A percentile compares a stretch with the other conserved stretches of the same genome.
These are phyloP conservation scores for Trypanosoma rangeli DNA, from an alignment of 208 protist genomes.

Conservation along the genomic window DNA sequence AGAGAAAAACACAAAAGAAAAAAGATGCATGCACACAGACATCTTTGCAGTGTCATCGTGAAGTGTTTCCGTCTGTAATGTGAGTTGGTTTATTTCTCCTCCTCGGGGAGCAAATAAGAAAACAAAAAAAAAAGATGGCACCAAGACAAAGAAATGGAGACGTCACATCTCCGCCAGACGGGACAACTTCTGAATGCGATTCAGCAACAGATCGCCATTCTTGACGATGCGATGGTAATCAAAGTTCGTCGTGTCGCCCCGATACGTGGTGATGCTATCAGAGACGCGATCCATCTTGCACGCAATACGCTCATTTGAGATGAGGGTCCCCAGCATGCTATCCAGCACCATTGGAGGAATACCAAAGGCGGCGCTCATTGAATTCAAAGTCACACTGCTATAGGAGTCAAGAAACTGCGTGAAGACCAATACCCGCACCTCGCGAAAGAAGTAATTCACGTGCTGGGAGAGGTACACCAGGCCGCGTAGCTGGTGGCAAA, in stretches of 20 bases:
- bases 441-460: conserved; percentile 96
- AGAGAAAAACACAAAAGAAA: neutral
- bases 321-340: conserved; percentile 97
- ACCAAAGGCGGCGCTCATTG: conserved; percentile 96
- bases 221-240: conserved; percentile 97
- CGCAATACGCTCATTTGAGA: conserved; percentile 95
- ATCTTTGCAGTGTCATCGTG: neutral
- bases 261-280: conserved; percentile 95
- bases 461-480: conserved; percentile 94
- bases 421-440: conserved; percentile 97
- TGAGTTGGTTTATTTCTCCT: neutral
- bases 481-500: conserved; percentile 89
- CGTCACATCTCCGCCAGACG: conserved; percentile 93
- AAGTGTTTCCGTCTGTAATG: neutral
- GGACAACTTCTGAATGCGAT: conserved; percentile 98
- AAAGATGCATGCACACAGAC: neutral
- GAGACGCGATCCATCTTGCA: conserved; percentile 98
- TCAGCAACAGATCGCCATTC: conserved; percentile 97
- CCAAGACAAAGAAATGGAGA: neutral
- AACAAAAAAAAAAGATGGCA: conserved; percentile 9
- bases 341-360: conserved; percentile 88
- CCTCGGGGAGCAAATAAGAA: neutral
- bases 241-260: conserved; percentile 95
- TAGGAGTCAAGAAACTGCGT: conserved; percentile 99
- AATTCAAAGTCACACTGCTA: conserved; percentile 94